Evolutionary conservation across 2,329 filamentous ascomycete species (phyloP).

Genomic region (Diaporthe velutina): DNA sequence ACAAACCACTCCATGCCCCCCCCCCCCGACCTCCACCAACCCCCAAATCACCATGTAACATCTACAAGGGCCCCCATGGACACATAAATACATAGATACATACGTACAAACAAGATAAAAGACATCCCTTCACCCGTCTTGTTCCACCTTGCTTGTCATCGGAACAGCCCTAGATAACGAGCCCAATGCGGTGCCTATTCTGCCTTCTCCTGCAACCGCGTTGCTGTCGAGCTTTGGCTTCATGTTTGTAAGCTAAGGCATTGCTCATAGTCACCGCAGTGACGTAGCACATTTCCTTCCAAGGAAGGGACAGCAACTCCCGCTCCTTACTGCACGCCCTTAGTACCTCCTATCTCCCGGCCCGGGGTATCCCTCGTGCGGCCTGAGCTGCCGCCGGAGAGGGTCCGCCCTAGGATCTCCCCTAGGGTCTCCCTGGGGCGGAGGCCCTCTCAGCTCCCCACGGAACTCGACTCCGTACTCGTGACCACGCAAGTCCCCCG

Average conservation of each 20-base stretch:
- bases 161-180: background rate
- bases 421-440: slow-evolving; percentile 17
- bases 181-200: too few species aligned
- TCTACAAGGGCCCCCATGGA: slow-evolving; percentile 28
- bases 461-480: slow-evolving; percentile 34
- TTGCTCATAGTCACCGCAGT: background rate
- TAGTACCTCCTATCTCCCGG: slow-evolving; percentile 37
- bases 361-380: slow-evolving; percentile 36
- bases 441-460: slow-evolving; percentile 33
- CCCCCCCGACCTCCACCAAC: background rate
- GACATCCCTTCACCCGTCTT: background rate
- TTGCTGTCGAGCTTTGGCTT: background rate
- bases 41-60: slow-evolving; percentile 5
- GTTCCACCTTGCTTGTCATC: background rate
- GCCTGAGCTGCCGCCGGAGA: slow-evolving; percentile 34
- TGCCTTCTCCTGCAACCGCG: background rate
- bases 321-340: background rate
- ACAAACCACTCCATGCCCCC: background rate
- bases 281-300: background rate
- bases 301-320: too few species aligned
- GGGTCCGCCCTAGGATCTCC: slow-evolving; percentile 29
- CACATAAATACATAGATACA: slow-evolving; percentile 24
- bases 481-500: slow-evolving; percentile 9
- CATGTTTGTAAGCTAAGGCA: too few species aligned
- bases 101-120: slow-evolving; percentile 4